phyloP scores from a whole-genome alignment of 495 filamentous ascomycete genomes.

The Parathielavia hyrcaniae region DNA sequence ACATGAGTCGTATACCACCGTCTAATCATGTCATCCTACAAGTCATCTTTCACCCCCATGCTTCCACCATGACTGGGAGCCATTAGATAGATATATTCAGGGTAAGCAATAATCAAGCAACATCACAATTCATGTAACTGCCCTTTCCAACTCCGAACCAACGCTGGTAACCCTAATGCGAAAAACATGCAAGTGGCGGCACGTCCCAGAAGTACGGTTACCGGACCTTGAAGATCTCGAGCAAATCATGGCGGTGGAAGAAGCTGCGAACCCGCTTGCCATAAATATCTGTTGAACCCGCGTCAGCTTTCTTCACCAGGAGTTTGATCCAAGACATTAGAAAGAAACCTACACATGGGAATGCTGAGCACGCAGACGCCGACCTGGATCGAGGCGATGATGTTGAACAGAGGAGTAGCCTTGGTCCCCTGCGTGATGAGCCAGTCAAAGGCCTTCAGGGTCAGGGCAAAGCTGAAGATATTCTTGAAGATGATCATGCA shows the following conservation, averaged over 20 bases:
- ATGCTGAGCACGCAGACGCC: conserved; percentile 65
- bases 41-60: conserved; percentile 1
- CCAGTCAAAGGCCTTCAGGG: conserved; percentile 78
- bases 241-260: conserved; percentile 63
- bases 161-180: background rate
- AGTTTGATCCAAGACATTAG: background rate
- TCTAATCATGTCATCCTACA: background rate
- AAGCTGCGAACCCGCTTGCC: conserved; percentile 72
- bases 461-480: conserved; percentile 80
- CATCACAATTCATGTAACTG: background rate
- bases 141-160: background rate
- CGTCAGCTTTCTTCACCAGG: background rate
- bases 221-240: conserved; percentile 46
- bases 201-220: conserved; percentile 1
- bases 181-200: background rate
- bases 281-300: conserved; percentile 56
- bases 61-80: background rate
- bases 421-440: conserved; percentile 52
- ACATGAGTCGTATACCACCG: background rate
- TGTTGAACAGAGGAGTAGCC: conserved; percentile 54
- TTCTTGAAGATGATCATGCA: conserved; percentile 88
- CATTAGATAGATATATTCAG: conserved; percentile 4
- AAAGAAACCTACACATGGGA: conserved; percentile 55
- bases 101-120: background rate
- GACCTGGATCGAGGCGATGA: conserved; percentile 69